Conservation (phyloP, 352 stramenopile species). For the Phytophthora europaea region DNA sequence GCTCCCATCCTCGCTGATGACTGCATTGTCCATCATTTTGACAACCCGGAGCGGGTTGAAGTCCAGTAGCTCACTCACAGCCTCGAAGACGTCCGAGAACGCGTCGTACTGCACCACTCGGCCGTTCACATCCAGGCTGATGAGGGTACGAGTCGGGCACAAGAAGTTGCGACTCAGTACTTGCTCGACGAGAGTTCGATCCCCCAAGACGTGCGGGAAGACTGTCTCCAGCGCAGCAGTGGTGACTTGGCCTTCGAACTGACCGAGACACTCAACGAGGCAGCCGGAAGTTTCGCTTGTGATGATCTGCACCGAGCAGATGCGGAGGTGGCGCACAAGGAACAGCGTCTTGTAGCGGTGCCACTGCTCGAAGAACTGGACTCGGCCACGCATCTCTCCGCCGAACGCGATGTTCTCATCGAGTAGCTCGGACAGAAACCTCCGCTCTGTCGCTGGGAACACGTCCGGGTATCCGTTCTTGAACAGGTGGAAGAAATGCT, state of each 20-base stretch:
- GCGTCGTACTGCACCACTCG: slow-evolving; percentile 45
- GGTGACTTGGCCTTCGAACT: slow-evolving; percentile 40
- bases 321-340: slow-evolving; percentile 22
- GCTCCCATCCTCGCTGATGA: slow-evolving; percentile 36
- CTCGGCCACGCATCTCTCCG: slow-evolving; percentile 10
- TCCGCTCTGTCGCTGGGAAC: slow-evolving; percentile 9
- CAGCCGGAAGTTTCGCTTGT: slow-evolving; percentile 29
- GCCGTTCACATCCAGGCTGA: slow-evolving; percentile 38
- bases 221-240: slow-evolving; percentile 27
- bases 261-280: slow-evolving; percentile 36
- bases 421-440: slow-evolving; percentile 35
- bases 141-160: slow-evolving; percentile 43
- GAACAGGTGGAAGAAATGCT: slow-evolving; percentile 49
- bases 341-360: slow-evolving; percentile 54
- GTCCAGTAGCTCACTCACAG: slow-evolving; percentile 34
- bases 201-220: slow-evolving; percentile 30
- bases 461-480: slow-evolving; percentile 23
- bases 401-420: slow-evolving; percentile 36
- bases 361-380: slow-evolving; percentile 57
- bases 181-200: slow-evolving; percentile 19
- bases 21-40: slow-evolving; percentile 35
- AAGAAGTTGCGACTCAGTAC: slow-evolving; percentile 31
- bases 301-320: slow-evolving; percentile 33
- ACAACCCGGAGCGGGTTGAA: slow-evolving; percentile 26
- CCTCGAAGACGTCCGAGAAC: slow-evolving; percentile 48